Evolutionary conservation across 2,329 filamentous ascomycete species (phyloP), one percentile per base, ranked within the genome.

Genomic region (Ophiosphaerella herpotricha): DNA sequence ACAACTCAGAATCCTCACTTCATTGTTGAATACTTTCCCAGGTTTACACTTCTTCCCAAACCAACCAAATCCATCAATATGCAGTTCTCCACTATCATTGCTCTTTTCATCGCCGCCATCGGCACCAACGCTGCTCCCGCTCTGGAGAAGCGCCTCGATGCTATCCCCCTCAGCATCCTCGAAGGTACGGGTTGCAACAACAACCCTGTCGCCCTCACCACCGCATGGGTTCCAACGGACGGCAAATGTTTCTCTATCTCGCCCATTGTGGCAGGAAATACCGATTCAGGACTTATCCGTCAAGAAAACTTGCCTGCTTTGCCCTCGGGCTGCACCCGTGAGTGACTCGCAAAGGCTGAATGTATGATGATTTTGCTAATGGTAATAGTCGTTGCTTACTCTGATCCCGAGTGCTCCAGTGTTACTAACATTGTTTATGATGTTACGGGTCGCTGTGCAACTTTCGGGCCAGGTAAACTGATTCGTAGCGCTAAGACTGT

Each of bases 131-230:
- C 56, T 21, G 52, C 58, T 23, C 54, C 57, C 9, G 21, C 37
- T 39, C 14, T 48, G 12, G 32, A 31, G 14, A 46, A 46, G 41
- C 40, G 47, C 29, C 43, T 59, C 38, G 46, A 51, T 3, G 18
- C 48, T n/a, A 51, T 59, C 23, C 58, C 57, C 24, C 42, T 60
- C 38, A 46, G 32, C 33, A 51, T 57, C 52, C 60, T 48, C 39
- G 38, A 42, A 13, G 47, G 51, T 43, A n/a, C 43, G 2, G 50
- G 48, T 13, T 59, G 60, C 46, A 55, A 55, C 24, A 13, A 37
- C 23, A 35, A 45, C 29, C 42, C 48, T 14, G 38, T 37, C 7
- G 53, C 55, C 12, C 32, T 57, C 16, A 52, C 53, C 23, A 57
- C 52, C 23, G 45, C 54, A 26, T 48, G 43, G 33, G 45, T 61